These are phyloP conservation scores for Sabuloglossum arenarium DNA, from an alignment of 495 filamentous ascomycete genomes.

Conservation along the genomic window DNA sequence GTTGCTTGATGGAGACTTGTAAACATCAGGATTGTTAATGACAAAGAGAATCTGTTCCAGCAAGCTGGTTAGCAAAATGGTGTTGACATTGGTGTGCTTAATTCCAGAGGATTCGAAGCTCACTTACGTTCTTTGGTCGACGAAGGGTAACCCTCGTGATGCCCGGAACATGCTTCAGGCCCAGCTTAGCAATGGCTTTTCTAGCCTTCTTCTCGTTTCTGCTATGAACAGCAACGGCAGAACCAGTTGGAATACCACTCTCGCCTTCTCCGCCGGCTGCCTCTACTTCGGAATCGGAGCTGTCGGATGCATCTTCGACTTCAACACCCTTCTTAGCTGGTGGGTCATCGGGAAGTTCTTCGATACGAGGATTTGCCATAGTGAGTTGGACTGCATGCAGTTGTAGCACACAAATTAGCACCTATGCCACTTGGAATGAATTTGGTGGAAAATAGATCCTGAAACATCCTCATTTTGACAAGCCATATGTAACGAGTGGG, in stretches of 20 bases:
- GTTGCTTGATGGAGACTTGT: conserved; percentile 95
- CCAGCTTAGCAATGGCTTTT: conserved; percentile 95
- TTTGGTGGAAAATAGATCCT: neutral
- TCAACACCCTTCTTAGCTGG: conserved; percentile 42
- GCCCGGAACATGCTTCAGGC: conserved; percentile 84
- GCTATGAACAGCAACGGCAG: conserved; percentile 76
- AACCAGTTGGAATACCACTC: conserved; percentile 54
- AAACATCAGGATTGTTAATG: conserved; percentile 97
- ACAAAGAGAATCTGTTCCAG: conserved; percentile 78
- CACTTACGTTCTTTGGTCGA: conserved; percentile 90
- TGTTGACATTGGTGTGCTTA: neutral
- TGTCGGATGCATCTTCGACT: conserved; percentile 60
- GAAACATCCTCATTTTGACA: no score
- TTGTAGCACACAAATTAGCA: neutral
- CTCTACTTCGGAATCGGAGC: conserved; percentile 50
- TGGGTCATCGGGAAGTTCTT: conserved; percentile 88
- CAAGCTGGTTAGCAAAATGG: neutral
- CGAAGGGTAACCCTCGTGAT: conserved; percentile 96
- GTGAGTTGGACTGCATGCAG: neutral
- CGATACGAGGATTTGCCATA: conserved; percentile 95
- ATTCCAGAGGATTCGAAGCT: neutral
- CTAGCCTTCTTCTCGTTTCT: conserved; percentile 99
- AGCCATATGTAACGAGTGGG: neutral
- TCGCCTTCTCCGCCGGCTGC: conserved; percentile 39
- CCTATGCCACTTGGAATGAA: neutral